These are phyloP conservation scores for Aureobasidium sp. DNA, from an alignment of 2,329 filamentous ascomycete genomes.

Conservation along the genomic window DNA sequence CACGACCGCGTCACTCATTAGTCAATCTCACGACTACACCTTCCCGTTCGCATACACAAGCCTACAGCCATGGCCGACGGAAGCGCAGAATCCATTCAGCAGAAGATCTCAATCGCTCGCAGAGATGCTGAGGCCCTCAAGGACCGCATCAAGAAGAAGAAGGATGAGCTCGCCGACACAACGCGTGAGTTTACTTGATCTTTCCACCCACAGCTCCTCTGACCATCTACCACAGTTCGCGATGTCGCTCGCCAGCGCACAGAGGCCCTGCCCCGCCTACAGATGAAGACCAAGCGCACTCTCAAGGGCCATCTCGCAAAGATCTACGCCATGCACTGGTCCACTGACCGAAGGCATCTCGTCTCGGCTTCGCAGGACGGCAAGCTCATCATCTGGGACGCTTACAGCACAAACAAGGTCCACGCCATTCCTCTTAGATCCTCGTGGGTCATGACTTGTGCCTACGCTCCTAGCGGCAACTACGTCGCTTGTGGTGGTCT, in stretches of 20 bases:
- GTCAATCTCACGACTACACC: background rate
- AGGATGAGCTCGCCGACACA: constrained; percentile 98
- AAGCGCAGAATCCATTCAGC: constrained; percentile 43
- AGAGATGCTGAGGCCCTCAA: constrained; percentile 97
- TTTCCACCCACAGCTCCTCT: background rate
- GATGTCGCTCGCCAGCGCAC: constrained; percentile 87
- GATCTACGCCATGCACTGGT: constrained; percentile 99
- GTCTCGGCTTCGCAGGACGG: constrained; percentile 98
- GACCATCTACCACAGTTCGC: constrained; percentile 53
- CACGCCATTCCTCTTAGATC: constrained; percentile 95
- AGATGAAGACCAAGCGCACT: constrained; percentile 96
- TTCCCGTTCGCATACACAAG: background rate
- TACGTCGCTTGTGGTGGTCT: constrained; percentile 97
- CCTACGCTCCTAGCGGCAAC: constrained; percentile 95
- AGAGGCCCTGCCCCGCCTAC: constrained; percentile 82
- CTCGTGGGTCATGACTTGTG: constrained; percentile 99
- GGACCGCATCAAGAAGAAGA: constrained; percentile 98
- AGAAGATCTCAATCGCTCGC: constrained; percentile 84
- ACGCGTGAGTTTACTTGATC: constrained; percentile 63
- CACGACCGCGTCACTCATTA: constrained; percentile 3
- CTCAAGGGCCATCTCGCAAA: constrained; percentile 97
- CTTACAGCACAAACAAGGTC: constrained; percentile 99
- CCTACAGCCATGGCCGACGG: constrained; percentile 36
- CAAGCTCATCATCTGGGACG: constrained; percentile 99
- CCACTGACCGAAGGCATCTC: constrained; percentile 90